Base-by-base conservation (phyloP, 2,329 filamentous ascomycete species). In the Pestalotiopsis sp. region DNA sequence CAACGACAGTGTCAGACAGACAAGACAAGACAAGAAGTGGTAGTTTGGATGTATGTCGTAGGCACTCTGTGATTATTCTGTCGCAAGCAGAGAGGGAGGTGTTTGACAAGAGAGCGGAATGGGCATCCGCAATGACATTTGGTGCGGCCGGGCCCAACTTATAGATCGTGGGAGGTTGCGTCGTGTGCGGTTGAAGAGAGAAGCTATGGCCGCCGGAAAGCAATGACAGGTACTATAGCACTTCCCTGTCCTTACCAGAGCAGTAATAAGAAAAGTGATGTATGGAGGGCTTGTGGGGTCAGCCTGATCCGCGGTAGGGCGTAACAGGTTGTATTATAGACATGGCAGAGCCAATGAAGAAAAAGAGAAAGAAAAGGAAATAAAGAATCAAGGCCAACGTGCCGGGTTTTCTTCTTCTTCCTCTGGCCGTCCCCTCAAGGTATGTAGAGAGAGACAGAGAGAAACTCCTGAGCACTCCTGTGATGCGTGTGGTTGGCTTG, bases 271-370 rank as follows among this genome's bases (percentile, higher is more conserved):
- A 68, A 68, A 70, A 67, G 41, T 69, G 41, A 66, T 68, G 68
- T 71, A 74, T 60, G 45, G 45, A 20, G 45, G 14, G 45, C 17
- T 52, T 52, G 17, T 17, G 17, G 71, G 72, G 72, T 70, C 72
- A 74, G 71, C 69, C 68, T 70, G 70, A 70, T 71, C 69, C 65
- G 68, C 70, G 67, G 71, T 66, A 72, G 45, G 70, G 70, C 67
- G 72, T 71, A 73, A 52, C 45, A n/a, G 71, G 71, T 72, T 70
- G 68, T 70, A 73, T 75, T 74, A 74, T 74, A 76, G 70, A 66
- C 70, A 74, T 72, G 66, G 73, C 45, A 52, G 45, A 52, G 45
- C 45, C 45, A 52, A 52, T 52, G 14, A 52, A n/a, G 45, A 52
- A 52, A 52, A 17, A 52, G 45, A n/a, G 20, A 52, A 52, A 52